A percentile compares a stretch with the other conserved stretches of the same genome.
Evolutionary conservation across 495 filamentous ascomycete species (phyloP).

Genomic region (Daldinia concentrica): DNA sequence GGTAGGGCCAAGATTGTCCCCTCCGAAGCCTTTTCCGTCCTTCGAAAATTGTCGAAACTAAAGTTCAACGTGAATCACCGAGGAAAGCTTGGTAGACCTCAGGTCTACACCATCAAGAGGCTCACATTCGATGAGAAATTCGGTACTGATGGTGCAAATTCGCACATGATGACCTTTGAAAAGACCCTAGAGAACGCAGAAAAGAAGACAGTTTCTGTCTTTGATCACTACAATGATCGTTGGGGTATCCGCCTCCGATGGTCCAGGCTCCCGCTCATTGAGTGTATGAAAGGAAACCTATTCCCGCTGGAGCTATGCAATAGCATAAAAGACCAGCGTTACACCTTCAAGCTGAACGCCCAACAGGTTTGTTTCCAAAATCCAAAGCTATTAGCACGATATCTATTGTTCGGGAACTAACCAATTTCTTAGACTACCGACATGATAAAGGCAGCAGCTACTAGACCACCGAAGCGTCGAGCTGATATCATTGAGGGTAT

Average conservation of each 20-base stretch:
- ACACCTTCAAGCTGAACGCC: slow-evolving; percentile 79
- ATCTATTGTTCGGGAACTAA: slow-evolving; percentile 35
- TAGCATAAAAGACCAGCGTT: slow-evolving; percentile 70
- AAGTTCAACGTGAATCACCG: slow-evolving; percentile 72
- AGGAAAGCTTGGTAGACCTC: slow-evolving; percentile 52
- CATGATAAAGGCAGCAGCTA: slow-evolving; percentile 89
- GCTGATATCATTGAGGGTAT: slow-evolving; percentile 71
- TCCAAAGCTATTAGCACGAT: background rate
- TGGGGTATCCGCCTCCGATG: slow-evolving; percentile 68
- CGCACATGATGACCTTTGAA: slow-evolving; percentile 67
- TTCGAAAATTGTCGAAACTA: slow-evolving; percentile 70
- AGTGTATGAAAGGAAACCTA: slow-evolving; percentile 70
- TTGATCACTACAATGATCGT: slow-evolving; percentile 71
- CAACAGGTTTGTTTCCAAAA: slow-evolving; percentile 51
- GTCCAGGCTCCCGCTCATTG: slow-evolving; percentile 69
- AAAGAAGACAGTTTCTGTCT: slow-evolving; percentile 59
- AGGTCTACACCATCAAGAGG: slow-evolving; percentile 69
- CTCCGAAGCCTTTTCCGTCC: slow-evolving; percentile 57
- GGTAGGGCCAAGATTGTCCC: slow-evolving; percentile 8
- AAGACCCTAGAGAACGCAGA: slow-evolving; percentile 62
- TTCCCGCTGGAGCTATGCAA: slow-evolving; percentile 83
- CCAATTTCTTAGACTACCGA: slow-evolving; percentile 58
- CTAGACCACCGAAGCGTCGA: slow-evolving; percentile 70
- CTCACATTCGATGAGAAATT: slow-evolving; percentile 55
- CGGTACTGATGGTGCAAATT: slow-evolving; percentile 55